Percentiles rank a stretch among this genome's conserved stretches.
These are phyloP conservation scores for Phialophora tarda DNA, from an alignment of 2,329 filamentous ascomycete genomes.

Conservation along the genomic window DNA sequence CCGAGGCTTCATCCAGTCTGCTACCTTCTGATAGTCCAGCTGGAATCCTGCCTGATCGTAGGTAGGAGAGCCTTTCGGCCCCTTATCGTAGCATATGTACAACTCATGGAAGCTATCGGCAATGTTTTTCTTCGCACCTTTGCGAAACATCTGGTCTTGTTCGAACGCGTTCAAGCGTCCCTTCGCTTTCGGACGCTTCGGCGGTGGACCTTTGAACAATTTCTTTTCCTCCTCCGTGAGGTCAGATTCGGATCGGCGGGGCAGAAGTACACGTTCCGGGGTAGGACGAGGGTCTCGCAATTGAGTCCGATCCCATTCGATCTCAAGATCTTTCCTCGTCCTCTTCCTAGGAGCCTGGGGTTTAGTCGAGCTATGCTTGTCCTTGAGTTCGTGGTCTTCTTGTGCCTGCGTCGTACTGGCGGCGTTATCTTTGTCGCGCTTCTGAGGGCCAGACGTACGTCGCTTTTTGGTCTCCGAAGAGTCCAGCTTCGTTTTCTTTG, in stretches of 20 bases:
- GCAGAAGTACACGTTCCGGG: constrained; percentile 6
- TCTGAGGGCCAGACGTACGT: background rate
- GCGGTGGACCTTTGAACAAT: constrained; percentile 4
- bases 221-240: constrained; percentile 18
- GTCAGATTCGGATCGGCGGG: background rate
- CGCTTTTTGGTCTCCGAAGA: background rate
- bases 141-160: constrained; percentile 11
- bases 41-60: constrained; percentile 28
- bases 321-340: constrained; percentile 11
- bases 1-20: constrained; percentile 17
- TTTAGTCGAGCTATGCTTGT: background rate
- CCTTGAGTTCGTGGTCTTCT: background rate
- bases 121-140: constrained; percentile 5
- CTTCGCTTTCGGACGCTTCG: constrained; percentile 7
- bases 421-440: background rate
- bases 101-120: constrained; percentile 8
- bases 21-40: constrained; percentile 32
- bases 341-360: background rate
- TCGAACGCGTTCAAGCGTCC: constrained; percentile 5
- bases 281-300: constrained; percentile 8
- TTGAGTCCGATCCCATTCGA: constrained; percentile 15
- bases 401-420: background rate
- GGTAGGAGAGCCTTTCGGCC: constrained; percentile 25
- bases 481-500: background rate
- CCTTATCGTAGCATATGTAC: constrained; percentile 20